phyloP scores from a whole-genome alignment of 768 basidiomycete genomes.

The Pulveroboletus sp. region DNA sequence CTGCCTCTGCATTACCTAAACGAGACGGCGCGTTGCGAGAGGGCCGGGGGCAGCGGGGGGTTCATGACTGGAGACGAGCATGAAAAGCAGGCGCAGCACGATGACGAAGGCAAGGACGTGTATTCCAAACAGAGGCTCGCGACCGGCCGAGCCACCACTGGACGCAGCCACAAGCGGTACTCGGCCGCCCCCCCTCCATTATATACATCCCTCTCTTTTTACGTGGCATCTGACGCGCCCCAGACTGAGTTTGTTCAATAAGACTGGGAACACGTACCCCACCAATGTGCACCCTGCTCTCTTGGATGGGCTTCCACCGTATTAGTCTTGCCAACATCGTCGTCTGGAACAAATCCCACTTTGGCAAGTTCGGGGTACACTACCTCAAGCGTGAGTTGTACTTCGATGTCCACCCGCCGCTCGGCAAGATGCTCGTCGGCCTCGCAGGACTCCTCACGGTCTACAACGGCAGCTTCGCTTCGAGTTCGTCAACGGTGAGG shows the following conservation, averaged over 20 bases:
- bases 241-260: constrained; percentile 76
- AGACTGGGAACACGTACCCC: constrained; percentile 79
- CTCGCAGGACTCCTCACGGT: constrained; percentile 87
- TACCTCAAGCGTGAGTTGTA: constrained; percentile 99
- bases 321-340: constrained; percentile 85
- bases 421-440: constrained; percentile 99
- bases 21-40: constrained; percentile 42
- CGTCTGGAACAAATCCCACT: constrained; percentile 99
- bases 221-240: neutral
- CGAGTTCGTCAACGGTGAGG: constrained; percentile 90
- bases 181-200: constrained; percentile 62
- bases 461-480: constrained; percentile 85
- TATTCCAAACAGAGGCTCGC: constrained; percentile 46
- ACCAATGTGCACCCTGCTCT: constrained; percentile 84
- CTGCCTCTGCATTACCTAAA: constrained; percentile 48
- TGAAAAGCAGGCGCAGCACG: constrained; percentile 36
- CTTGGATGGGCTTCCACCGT: constrained; percentile 91
- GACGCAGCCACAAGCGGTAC: constrained; percentile 56
- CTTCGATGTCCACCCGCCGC: constrained; percentile 97
- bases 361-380: constrained; percentile 97
- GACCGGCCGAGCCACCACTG: constrained; percentile 45
- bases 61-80: constrained; percentile 26
- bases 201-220: constrained; percentile 34
- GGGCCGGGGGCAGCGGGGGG: constrained; percentile 33
- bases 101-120: constrained; percentile 67